These are phyloP conservation scores for Xylaria arbuscula DNA, from an alignment of 2,329 filamentous ascomycete species.

Conservation along the genomic window DNA sequence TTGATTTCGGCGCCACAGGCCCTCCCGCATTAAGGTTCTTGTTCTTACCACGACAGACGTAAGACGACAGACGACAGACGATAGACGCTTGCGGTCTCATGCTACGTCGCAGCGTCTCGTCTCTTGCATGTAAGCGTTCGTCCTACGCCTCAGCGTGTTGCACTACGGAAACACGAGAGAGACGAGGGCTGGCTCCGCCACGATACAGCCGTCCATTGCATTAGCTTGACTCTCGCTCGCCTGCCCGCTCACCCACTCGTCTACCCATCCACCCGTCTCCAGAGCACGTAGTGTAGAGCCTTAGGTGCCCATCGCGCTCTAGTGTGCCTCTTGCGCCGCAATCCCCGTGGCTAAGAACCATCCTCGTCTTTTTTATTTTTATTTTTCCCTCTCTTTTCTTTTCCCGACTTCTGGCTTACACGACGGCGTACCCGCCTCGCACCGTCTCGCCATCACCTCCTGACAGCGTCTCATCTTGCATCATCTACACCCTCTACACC, in stretches of 20 bases:
- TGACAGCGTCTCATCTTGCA: slow-evolving; percentile 38
- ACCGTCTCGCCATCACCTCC: slow-evolving; percentile 36
- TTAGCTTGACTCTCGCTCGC: slow-evolving; percentile 41
- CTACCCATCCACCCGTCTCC: slow-evolving; percentile 31
- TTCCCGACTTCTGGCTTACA: background rate
- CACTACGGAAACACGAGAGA: slow-evolving; percentile 27
- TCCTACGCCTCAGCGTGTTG: slow-evolving; percentile 24
- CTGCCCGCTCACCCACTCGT: slow-evolving; percentile 45
- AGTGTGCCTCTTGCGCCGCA: background rate
- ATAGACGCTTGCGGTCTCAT: slow-evolving; percentile 15
- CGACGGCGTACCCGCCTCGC: background rate
- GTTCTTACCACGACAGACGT: background rate
- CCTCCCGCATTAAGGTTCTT: background rate
- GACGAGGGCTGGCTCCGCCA: slow-evolving; percentile 42
- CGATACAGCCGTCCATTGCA: slow-evolving; percentile 42
- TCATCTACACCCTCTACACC: slow-evolving; percentile 42
- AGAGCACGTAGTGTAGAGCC: too few species aligned
- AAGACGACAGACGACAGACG: background rate
- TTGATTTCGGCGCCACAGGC: background rate
- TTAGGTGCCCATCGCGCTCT: background rate
- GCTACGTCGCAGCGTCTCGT: slow-evolving; percentile 1
- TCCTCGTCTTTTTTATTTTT: slow-evolving; percentile 6
- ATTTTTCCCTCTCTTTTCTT: slow-evolving; percentile 5
- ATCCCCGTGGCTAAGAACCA: slow-evolving; percentile 12
- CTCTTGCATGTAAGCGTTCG: slow-evolving; percentile 4